Conservation (phyloP, 164 flowering plant genomes). For the Stephania yunnanensis region DNA sequence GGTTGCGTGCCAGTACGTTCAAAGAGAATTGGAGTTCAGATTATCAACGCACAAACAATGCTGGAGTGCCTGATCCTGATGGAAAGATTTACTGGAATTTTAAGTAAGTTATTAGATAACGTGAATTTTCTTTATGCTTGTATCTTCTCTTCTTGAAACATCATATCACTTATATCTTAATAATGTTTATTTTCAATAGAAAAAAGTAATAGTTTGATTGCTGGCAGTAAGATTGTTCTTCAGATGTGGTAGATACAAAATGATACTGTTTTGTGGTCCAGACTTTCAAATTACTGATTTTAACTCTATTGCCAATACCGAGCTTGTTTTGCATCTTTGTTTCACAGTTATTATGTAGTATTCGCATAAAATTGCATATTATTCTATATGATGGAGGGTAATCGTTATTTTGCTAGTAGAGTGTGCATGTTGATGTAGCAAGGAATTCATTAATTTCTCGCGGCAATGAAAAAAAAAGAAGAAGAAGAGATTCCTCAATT, state of each 20-base stretch:
- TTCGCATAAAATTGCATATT: neutral
- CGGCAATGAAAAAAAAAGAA: too few relatives aligned
- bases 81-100: slow-evolving; percentile 75
- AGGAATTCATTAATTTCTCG: too few relatives aligned
- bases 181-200: neutral
- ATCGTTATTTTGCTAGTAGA: too few relatives aligned
- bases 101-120: slow-evolving; percentile 45
- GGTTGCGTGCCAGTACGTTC: slow-evolving; percentile 68
- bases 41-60: slow-evolving; percentile 73
- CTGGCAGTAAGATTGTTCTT: neutral
- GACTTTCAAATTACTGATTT: neutral
- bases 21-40: slow-evolving; percentile 82
- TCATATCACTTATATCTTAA: too few relatives aligned
- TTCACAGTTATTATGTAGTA: neutral
- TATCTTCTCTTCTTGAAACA: neutral
- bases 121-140: neutral
- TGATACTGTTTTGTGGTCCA: neutral
- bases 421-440: too few relatives aligned
- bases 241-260: neutral
- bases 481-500: too few relatives aligned
- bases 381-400: too few relatives aligned
- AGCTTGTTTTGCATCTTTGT: neutral
- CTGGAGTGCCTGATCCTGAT: slow-evolving; percentile 84
- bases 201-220: neutral
- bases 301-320: neutral